Percentiles rank a stretch among this genome's conserved stretches.
Evolutionary conservation across 208 protist genomes (phyloP).

Genomic region (Acanthamoeba royreba): DNA sequence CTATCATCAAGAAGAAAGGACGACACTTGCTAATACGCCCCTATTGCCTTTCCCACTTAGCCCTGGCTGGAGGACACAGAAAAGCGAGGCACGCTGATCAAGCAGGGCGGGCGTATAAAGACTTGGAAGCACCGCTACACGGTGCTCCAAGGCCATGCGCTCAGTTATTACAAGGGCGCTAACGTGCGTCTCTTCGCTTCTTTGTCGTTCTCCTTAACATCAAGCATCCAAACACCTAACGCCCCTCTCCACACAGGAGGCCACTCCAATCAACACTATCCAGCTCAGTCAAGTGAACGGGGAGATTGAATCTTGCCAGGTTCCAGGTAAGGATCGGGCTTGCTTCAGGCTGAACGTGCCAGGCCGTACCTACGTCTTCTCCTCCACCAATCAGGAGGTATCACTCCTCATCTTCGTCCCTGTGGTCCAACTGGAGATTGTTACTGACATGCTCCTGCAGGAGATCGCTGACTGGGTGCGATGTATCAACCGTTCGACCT

Average conservation of each 20-base stretch:
- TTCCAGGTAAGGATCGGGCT: background rate
- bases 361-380: background rate
- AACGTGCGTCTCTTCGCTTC: background rate
- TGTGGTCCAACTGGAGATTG: background rate
- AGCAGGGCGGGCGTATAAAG: background rate
- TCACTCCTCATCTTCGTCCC: background rate
- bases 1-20: too few relatives aligned
- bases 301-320: background rate
- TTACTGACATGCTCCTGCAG: too few relatives aligned
- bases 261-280: background rate
- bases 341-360: background rate
- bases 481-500: background rate
- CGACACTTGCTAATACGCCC: background rate
- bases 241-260: too few relatives aligned
- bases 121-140: slow-evolving; percentile 7
- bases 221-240: too few relatives aligned
- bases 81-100: background rate
- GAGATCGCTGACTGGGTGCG: background rate
- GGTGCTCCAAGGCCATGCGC: background rate
- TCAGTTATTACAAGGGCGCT: background rate
- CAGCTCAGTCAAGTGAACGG: background rate
- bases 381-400: background rate
- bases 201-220: too few relatives aligned
- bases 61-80: background rate
- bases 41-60: background rate